Conservation (phyloP, 495 filamentous ascomycete species). For the Hapsidospora chrysogenum region DNA sequence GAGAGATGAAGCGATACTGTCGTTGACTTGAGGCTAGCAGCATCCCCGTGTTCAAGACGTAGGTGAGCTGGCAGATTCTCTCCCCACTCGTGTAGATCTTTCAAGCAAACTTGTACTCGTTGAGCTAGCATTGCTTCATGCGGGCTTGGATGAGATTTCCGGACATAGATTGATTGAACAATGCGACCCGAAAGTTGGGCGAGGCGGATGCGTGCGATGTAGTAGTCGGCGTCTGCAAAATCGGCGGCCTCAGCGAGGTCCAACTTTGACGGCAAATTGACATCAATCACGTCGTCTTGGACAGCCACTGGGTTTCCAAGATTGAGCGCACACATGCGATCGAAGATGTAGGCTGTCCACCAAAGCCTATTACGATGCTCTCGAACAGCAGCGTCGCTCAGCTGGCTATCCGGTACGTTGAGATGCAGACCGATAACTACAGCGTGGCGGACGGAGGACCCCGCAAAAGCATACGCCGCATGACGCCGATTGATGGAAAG, state of each 20-base stretch:
- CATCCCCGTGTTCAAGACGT: constrained; percentile 17
- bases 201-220: not conserved
- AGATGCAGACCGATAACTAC: constrained; percentile 28
- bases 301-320: constrained; percentile 29
- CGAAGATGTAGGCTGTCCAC: constrained; percentile 22
- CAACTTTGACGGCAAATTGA: constrained; percentile 24
- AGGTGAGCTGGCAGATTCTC: constrained; percentile 25
- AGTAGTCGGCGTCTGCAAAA: not conserved
- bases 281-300: constrained; percentile 28
- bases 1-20: not conserved
- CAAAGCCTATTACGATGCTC: constrained; percentile 19
- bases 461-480: constrained; percentile 23
- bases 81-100: constrained; percentile 27
- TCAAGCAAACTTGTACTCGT: too few species aligned
- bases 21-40: not conserved
- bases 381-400: constrained; percentile 24
- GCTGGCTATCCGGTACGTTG: constrained; percentile 28
- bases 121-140: too few species aligned
- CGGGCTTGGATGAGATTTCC: too few species aligned
- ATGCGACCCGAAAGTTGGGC: not conserved
- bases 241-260: constrained; percentile 7
- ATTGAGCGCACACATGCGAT: constrained; percentile 30
- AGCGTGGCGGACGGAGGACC: constrained; percentile 25
- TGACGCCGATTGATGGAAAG: constrained; percentile 29
- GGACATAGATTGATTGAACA: constrained; percentile 22